Conservation (phyloP, 2,329 filamentous ascomycete species). For the Pseudocercospora fuligena region DNA sequence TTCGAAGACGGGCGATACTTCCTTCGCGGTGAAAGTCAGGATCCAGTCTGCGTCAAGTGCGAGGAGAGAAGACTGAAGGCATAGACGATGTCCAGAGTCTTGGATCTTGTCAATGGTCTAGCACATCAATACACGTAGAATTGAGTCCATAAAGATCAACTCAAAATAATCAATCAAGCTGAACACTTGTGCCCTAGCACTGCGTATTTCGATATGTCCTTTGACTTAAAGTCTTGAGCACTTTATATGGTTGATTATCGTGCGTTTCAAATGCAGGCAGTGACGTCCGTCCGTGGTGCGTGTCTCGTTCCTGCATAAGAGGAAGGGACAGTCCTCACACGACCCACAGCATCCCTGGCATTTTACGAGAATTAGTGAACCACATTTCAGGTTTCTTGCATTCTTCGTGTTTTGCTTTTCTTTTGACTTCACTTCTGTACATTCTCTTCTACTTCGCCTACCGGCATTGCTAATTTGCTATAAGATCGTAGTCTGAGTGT, state of each 20-base stretch:
- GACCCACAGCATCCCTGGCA: constrained; percentile 3
- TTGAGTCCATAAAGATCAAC: not conserved
- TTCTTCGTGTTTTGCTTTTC: not conserved
- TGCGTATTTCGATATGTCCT: not conserved
- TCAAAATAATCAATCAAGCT: not conserved
- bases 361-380: not conserved
- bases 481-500: too few relatives aligned
- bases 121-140: not conserved
- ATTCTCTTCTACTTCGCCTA: not conserved
- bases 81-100: not conserved
- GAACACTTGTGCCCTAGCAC: not conserved
- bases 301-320: not conserved
- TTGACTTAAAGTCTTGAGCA: too few relatives aligned
- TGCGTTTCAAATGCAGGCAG: not conserved
- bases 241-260: too few relatives aligned
- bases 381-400: not conserved
- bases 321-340: not conserved
- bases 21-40: constrained; percentile 61
- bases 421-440: constrained; percentile 2
- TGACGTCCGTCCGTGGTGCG: not conserved
- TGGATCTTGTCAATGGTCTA: too few relatives aligned
- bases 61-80: constrained; percentile 67
- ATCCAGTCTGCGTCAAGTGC: constrained; percentile 66
- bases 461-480: too few relatives aligned
- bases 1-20: constrained; percentile 69